Percentiles rank a stretch among this genome's conserved stretches.
phyloP scores from a whole-genome alignment of 148 eudicot species.

The Silene conica region DNA sequence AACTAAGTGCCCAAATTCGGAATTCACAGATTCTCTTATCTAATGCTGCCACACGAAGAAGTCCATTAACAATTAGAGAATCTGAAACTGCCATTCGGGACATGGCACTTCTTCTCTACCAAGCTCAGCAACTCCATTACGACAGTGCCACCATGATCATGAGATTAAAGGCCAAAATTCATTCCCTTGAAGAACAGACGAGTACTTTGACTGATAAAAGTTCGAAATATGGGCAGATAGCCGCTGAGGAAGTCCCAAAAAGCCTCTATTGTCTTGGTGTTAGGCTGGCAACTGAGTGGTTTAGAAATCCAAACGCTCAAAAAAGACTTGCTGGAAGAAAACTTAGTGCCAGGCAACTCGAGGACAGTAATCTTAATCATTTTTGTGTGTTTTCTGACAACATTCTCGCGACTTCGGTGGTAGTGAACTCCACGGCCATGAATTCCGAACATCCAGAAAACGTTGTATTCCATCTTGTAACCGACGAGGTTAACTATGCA shows the following conservation, averaged over 20 bases:
- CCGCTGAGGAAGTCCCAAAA: slow-evolving; percentile 91
- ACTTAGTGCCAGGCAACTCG: slow-evolving; percentile 40
- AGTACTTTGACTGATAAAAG: slow-evolving; percentile 63
- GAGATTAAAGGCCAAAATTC: slow-evolving; percentile 80
- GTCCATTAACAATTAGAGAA: slow-evolving; percentile 59
- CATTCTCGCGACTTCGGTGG: slow-evolving; percentile 85
- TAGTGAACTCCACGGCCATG: slow-evolving; percentile 67
- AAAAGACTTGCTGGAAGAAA: slow-evolving; percentile 35
- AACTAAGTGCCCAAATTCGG: slow-evolving; percentile 81
- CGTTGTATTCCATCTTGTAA: slow-evolving; percentile 70
- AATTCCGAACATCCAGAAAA: slow-evolving; percentile 55
- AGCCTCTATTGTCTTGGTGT: slow-evolving; percentile 84
- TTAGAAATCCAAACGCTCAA: slow-evolving; percentile 40
- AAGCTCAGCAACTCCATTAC: slow-evolving; percentile 74
- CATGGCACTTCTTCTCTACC: slow-evolving; percentile 78
- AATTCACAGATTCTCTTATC: slow-evolving; percentile 78
- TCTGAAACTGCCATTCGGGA: slow-evolving; percentile 66
- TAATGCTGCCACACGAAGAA: slow-evolving; percentile 66
- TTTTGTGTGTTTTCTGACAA: slow-evolving; percentile 85
- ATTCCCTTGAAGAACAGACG: slow-evolving; percentile 79
- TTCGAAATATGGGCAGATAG: slow-evolving; percentile 74
- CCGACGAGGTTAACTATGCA: slow-evolving; percentile 79
- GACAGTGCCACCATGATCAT: slow-evolving; percentile 86
- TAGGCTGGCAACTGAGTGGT: slow-evolving; percentile 70
- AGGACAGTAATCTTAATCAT: slow-evolving; percentile 55